Conservation (phyloP, 1,284 basidiomycete species). For the Moesziomyces parantarcticus region DNA sequence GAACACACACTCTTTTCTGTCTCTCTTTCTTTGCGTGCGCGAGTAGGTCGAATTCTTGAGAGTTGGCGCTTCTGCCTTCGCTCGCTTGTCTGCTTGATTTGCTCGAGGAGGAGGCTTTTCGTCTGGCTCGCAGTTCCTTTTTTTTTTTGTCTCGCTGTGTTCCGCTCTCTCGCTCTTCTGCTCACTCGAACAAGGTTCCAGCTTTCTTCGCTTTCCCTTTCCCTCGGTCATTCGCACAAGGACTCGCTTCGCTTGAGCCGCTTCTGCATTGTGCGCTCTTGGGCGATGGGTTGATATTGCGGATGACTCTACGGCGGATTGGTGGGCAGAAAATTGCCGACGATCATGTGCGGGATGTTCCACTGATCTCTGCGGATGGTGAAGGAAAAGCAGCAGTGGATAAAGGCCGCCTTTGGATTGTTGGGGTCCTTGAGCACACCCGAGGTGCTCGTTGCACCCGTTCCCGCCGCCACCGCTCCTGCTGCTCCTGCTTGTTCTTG, state of each 20-base stretch:
- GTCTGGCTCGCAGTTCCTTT: too few relatives aligned
- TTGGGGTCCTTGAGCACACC: slow-evolving; percentile 41
- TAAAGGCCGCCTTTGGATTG: slow-evolving; percentile 73
- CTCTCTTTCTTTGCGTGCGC: background rate
- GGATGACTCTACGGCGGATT: slow-evolving; percentile 17
- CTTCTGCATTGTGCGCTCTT: too few relatives aligned
- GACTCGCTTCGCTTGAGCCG: too few relatives aligned
- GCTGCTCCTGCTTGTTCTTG: background rate
- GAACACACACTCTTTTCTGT: slow-evolving; percentile 13
- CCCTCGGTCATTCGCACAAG: too few relatives aligned
- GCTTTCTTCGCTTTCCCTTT: too few relatives aligned
- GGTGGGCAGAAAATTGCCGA: slow-evolving; percentile 44
- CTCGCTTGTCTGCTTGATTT: too few relatives aligned
- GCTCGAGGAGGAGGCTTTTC: too few relatives aligned
- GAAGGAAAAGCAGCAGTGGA: slow-evolving; percentile 94
- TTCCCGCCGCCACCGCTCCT: slow-evolving; percentile 13
- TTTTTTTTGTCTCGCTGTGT: too few relatives aligned
- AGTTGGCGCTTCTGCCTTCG: background rate
- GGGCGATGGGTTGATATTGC: too few relatives aligned
- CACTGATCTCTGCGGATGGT: slow-evolving; percentile 83
- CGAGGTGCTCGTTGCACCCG: slow-evolving; percentile 26
- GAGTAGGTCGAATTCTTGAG: background rate
- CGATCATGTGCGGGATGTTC: slow-evolving; percentile 56
- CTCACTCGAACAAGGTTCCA: too few relatives aligned
- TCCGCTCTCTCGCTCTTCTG: too few relatives aligned